Percentiles rank a stretch among this genome's conserved stretches.
phyloP scores from a whole-genome alignment of 2,329 filamentous ascomycete species.

The Colletotrichum sp. region DNA sequence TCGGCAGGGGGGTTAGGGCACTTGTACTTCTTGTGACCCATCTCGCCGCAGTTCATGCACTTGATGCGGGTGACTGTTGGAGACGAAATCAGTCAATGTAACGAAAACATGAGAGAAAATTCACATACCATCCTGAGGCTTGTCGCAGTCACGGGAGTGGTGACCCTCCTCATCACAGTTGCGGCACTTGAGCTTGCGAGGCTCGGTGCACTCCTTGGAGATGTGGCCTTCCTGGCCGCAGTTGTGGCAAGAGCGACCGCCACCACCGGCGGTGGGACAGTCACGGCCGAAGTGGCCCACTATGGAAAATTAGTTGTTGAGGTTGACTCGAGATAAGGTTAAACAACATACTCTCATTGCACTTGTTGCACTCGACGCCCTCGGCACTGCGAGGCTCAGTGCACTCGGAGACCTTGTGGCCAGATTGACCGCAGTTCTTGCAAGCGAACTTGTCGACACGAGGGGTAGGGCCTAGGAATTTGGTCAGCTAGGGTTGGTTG shows the following conservation, averaged over 20 bases:
- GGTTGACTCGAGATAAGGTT: background rate
- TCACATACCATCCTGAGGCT: conserved; percentile 59
- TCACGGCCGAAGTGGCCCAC: conserved; percentile 70
- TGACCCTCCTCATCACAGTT: conserved; percentile 67
- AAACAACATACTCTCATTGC: conserved; percentile 59
- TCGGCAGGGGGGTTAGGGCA: conserved; percentile 39
- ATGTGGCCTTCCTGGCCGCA: conserved; percentile 69
- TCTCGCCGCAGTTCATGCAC: conserved; percentile 62
- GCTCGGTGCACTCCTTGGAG: conserved; percentile 54
- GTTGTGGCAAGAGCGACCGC: conserved; percentile 62
- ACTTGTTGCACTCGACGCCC: conserved; percentile 70
- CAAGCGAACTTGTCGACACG: conserved; percentile 70
- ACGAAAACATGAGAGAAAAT: background rate
- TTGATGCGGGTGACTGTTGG: conserved; percentile 55
- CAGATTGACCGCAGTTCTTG: conserved; percentile 68
- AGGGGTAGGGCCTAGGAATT: conserved; percentile 55
- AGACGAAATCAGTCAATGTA: conserved; percentile 25
- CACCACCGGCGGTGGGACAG: conserved; percentile 66
- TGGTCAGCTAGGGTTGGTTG: background rate
- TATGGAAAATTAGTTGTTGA: conserved; percentile 29
- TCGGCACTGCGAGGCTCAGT: conserved; percentile 66
- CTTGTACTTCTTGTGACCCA: conserved; percentile 46
- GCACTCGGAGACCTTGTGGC: conserved; percentile 57
- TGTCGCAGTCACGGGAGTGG: conserved; percentile 65
- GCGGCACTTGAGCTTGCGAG: conserved; percentile 60